Evolutionary conservation across 306 rosid species (phyloP).

Genomic region (Fragaria vesca): DNA sequence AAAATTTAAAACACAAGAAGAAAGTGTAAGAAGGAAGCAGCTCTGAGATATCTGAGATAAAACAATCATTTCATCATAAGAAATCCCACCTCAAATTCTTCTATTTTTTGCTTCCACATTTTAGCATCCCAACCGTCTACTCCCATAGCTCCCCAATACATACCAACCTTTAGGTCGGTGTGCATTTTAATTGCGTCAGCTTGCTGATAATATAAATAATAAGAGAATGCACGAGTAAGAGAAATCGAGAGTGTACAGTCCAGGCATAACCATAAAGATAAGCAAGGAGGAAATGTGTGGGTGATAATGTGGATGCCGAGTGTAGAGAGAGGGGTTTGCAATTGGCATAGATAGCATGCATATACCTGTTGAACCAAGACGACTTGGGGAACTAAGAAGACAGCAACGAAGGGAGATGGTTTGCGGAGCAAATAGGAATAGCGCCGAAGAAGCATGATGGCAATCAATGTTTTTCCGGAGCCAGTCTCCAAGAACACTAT

Average conservation of each 20-base stretch:
- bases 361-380: constrained; percentile 71
- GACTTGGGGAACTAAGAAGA: constrained; percentile 83
- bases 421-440: constrained; percentile 64
- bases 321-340: background rate
- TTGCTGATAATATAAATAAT: constrained; percentile 48
- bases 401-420: constrained; percentile 59
- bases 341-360: background rate
- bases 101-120: constrained; percentile 51
- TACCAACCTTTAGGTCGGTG: constrained; percentile 70
- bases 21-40: constrained; percentile 5
- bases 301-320: background rate
- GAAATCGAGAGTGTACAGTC: background rate
- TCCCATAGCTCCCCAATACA: constrained; percentile 75
- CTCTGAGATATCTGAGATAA: background rate
- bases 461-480: constrained; percentile 86
- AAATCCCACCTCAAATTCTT: constrained; percentile 58
- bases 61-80: constrained; percentile 8
- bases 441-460: constrained; percentile 83
- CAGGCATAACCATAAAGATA: background rate
- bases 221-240: constrained; percentile 2
- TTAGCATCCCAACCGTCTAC: constrained; percentile 64
- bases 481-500: constrained; percentile 83
- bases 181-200: constrained; percentile 59
- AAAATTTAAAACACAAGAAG: background rate
- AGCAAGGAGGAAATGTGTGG: background rate